Evolutionary conservation across 805 yeast genomes (phyloP).

Genomic region (Pichia kluyveri): DNA sequence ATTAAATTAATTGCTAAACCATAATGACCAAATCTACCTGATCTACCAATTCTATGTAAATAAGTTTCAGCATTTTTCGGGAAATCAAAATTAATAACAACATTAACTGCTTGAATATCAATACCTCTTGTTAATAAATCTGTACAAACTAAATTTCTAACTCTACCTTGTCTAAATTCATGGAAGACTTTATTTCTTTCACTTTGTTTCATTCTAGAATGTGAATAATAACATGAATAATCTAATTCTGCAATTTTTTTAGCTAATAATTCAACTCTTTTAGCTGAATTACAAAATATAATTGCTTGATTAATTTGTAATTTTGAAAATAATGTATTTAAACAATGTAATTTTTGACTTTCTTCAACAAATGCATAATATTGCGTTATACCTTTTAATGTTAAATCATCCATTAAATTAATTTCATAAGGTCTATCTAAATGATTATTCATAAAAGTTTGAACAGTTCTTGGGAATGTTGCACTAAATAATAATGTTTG

Average conservation of each 20-base stretch:
- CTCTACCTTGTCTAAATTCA: constrained; percentile 96
- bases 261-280: constrained; percentile 90
- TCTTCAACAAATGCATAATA: constrained; percentile 98
- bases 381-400: constrained; percentile 93
- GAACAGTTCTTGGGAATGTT: constrained; percentile 91
- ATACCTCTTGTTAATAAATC: constrained; percentile 96
- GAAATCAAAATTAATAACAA: constrained; percentile 95
- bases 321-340: constrained; percentile 89
- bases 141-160: constrained; percentile 93
- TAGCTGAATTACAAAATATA: constrained; percentile 94
- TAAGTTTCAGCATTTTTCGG: constrained; percentile 97
- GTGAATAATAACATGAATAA: constrained; percentile 93
- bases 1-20: constrained; percentile 96
- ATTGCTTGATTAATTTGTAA: constrained; percentile 94
- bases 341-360: constrained; percentile 89
- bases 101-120: constrained; percentile 97
- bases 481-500: constrained; percentile 90
- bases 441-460: constrained; percentile 85
- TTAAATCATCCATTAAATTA: constrained; percentile 94
- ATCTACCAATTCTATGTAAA: constrained; percentile 96
- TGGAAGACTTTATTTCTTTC: constrained; percentile 98
- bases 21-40: constrained; percentile 97
- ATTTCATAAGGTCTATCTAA: constrained; percentile 89
- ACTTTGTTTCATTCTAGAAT: constrained; percentile 94
- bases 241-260: constrained; percentile 94